Evolutionary conservation across 139 green algal species (phyloP).

Genomic region (Closterium sp.): DNA sequence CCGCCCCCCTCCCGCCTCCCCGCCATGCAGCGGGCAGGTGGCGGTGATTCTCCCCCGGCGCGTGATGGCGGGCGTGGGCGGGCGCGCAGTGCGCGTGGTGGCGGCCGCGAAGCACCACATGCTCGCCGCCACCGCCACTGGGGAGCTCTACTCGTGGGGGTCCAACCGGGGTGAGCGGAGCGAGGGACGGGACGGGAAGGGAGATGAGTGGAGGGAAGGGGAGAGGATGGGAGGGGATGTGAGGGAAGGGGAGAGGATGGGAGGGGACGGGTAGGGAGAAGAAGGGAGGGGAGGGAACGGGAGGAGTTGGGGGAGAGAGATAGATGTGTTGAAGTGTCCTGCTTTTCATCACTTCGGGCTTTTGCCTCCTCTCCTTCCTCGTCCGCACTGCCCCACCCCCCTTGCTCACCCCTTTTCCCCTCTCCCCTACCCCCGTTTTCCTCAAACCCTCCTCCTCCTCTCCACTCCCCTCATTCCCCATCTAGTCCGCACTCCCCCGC

Average conservation of each 20-base stretch:
- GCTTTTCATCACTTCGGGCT: not conserved
- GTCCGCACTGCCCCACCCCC: not conserved
- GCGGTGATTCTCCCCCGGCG: conserved; percentile 38
- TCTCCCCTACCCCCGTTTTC: not conserved
- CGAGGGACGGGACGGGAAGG: too few relatives aligned
- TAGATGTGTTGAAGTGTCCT: not conserved
- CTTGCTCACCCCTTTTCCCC: not conserved
- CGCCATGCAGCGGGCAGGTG: conserved; percentile 40
- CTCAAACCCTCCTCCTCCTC: not conserved
- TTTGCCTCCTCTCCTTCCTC: not conserved
- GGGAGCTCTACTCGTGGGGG: conserved; percentile 84
- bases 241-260: not conserved
- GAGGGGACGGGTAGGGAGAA: not conserved
- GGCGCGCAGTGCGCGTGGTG: conserved; percentile 60
- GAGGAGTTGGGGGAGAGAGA: not conserved
- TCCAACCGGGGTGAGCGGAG: conserved; percentile 62
- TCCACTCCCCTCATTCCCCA: not conserved
- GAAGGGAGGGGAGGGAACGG: not conserved
- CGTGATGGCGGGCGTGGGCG: not conserved
- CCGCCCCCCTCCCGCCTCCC: too few relatives aligned
- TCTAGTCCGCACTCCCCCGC: not conserved
- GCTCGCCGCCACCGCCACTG: conserved; percentile 69
- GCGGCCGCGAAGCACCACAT: conserved; percentile 87
- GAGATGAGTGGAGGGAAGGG: too few relatives aligned
- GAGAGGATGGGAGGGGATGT: not conserved